Percentiles rank a stretch among this genome's conserved stretches.
Conservation (phyloP, 129 eudicot species). For the Centella asiatica region DNA sequence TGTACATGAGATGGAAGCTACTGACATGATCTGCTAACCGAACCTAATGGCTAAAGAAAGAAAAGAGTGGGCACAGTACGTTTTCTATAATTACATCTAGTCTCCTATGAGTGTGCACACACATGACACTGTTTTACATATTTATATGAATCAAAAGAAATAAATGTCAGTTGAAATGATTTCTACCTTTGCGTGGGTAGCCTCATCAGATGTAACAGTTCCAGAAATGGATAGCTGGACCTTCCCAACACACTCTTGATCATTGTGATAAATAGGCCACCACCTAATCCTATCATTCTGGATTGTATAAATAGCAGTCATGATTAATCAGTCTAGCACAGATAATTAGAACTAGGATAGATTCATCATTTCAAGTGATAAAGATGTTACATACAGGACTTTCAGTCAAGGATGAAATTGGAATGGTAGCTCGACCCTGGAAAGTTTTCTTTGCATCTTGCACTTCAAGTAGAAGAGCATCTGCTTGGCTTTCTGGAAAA, state of each 20-base stretch:
- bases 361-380: neutral
- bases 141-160: neutral
- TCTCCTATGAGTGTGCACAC: no score
- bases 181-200: conserved; percentile 57
- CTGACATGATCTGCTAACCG: no score
- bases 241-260: conserved; percentile 81
- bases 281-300: conserved; percentile 78
- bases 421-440: conserved; percentile 75
- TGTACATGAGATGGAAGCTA: no score
- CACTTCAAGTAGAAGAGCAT: conserved; percentile 75
- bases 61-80: neutral
- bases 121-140: no score
- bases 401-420: conserved; percentile 57
- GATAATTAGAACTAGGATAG: neutral
- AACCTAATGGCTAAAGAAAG: no score
- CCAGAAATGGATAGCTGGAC: conserved; percentile 60
- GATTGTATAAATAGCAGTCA: neutral
- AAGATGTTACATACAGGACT: conserved; percentile 52
- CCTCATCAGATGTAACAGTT: conserved; percentile 56
- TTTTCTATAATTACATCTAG: neutral
- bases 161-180: neutral
- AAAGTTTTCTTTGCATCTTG: conserved; percentile 52
- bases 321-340: neutral
- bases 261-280: conserved; percentile 82
- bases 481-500: conserved; percentile 86